phyloP scores from a whole-genome alignment of 257 asterid species.

The Eustoma russellianum region DNA sequence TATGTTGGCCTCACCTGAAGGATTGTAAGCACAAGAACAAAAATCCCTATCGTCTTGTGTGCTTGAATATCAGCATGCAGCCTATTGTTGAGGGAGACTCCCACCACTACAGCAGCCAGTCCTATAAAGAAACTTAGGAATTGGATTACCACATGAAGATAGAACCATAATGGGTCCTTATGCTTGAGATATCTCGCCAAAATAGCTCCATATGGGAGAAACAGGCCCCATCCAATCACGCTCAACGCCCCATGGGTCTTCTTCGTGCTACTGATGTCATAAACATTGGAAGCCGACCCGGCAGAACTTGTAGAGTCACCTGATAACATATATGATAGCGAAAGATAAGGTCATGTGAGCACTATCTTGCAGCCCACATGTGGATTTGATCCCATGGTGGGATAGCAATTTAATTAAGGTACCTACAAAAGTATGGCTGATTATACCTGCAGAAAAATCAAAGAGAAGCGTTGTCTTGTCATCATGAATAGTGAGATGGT shows the following conservation, averaged over 20 bases:
- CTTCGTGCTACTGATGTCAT: conserved; percentile 27
- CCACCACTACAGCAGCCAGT: conserved; percentile 56
- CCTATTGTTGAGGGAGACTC: conserved; percentile 50
- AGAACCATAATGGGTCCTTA: conserved; percentile 54
- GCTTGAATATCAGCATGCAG: conserved; percentile 52
- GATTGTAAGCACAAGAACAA: conserved; percentile 51
- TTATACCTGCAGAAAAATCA: conserved; percentile 75
- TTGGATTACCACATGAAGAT: conserved; percentile 62
- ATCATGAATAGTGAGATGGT: conserved; percentile 60
- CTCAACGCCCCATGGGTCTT: conserved; percentile 72
- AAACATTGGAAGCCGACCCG: conserved; percentile 17
- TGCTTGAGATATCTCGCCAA: conserved; percentile 68
- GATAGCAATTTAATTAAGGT: no score
- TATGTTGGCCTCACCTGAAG: conserved; percentile 48
- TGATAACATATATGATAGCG: conserved; percentile 10
- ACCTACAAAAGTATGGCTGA: no score
- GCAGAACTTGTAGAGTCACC: conserved; percentile 27
- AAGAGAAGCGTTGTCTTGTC: conserved; percentile 51
- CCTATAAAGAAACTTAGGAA: conserved; percentile 69
- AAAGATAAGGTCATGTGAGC: no score
- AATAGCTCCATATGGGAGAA: conserved; percentile 73
- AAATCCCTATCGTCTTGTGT: conserved; percentile 79
- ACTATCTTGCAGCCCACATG: no score
- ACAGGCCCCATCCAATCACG: conserved; percentile 68
- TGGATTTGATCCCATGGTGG: no score